Percentiles rank a stretch among this genome's conserved stretches.
Conservation (phyloP, 805 yeast species). For the Lachancea kluyveri region DNA sequence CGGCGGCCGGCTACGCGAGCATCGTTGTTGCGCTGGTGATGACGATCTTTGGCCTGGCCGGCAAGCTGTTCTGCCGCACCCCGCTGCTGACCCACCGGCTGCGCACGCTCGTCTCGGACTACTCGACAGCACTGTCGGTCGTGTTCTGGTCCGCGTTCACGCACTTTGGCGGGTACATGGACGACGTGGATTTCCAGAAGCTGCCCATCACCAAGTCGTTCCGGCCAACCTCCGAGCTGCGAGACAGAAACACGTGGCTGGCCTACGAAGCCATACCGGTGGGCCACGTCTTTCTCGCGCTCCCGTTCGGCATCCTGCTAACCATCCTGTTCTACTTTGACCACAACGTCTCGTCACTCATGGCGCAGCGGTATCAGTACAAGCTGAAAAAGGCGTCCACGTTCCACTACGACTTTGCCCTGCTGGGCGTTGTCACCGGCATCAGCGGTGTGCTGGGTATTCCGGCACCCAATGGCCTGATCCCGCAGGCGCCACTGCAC, state of each 20-base stretch:
- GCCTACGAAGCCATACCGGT: constrained; percentile 41
- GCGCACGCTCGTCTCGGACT: constrained; percentile 74
- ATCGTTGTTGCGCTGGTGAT: constrained; percentile 69
- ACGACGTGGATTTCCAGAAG: constrained; percentile 47
- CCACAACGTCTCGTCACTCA: constrained; percentile 88
- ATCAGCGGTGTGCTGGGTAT: constrained; percentile 81
- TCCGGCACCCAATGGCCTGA: constrained; percentile 94
- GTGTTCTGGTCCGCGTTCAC: constrained; percentile 87
- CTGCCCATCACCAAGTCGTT: constrained; percentile 71
- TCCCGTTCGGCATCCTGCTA: constrained; percentile 85
- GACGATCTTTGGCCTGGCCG: constrained; percentile 72
- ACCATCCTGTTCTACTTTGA: constrained; percentile 88
- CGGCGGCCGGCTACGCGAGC: constrained; percentile 61
- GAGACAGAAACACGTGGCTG: constrained; percentile 33
- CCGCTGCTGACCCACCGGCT: constrained; percentile 53
- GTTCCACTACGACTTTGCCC: constrained; percentile 87
- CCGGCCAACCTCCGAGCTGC: constrained; percentile 51
- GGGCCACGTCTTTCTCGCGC: constrained; percentile 75
- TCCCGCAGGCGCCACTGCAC: constrained; percentile 96
- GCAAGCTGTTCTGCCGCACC: constrained; percentile 42
- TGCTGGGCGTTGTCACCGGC: constrained; percentile 83
- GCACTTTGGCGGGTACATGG: constrained; percentile 80
- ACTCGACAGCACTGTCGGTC: constrained; percentile 77
- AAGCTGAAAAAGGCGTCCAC: constrained; percentile 82
- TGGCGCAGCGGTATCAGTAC: constrained; percentile 80